A percentile compares a stretch with the other conserved stretches of the same genome.
These are phyloP conservation scores for Plantago rigida DNA, from an alignment of 305 asterid genomes.

Conservation along the genomic window DNA sequence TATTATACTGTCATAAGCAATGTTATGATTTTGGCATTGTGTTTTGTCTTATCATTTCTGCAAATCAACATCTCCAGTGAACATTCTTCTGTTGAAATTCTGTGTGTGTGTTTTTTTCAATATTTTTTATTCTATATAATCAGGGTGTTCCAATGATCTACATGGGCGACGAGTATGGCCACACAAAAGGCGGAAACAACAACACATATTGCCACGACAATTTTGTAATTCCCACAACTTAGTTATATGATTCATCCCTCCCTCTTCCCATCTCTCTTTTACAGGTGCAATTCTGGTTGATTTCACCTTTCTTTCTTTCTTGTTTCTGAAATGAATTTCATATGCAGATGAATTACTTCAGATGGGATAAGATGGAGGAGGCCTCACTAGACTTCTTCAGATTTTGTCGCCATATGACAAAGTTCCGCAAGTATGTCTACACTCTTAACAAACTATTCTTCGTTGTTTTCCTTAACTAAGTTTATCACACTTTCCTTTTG, in stretches of 20 bases:
- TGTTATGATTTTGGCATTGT: too few relatives aligned
- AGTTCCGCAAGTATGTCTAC: conserved; percentile 53
- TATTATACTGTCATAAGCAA: too few relatives aligned
- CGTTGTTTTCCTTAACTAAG: conserved; percentile 11
- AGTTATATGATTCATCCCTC: conserved; percentile 1
- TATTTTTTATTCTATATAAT: conserved; percentile 17
- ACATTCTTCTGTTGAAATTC: conserved; percentile 6
- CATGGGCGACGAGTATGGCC: conserved; percentile 98
- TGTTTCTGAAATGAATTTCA: conserved; percentile 4
- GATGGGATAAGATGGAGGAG: conserved; percentile 92
- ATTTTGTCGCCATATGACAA: conserved; percentile 67
- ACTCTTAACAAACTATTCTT: conserved; percentile 4
- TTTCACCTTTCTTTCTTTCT: background rate
- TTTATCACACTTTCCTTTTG: conserved; percentile 9
- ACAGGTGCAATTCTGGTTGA: background rate
- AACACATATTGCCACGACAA: conserved; percentile 93
- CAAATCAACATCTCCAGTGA: background rate
- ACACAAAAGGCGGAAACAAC: conserved; percentile 96
- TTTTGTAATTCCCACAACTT: conserved; percentile 37
- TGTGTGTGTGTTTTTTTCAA: background rate
- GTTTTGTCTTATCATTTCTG: too few relatives aligned
- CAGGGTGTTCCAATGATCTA: conserved; percentile 95
- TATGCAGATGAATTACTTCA: conserved; percentile 78
- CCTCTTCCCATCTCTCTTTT: conserved; percentile 8
- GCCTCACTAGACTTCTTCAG: conserved; percentile 65